phyloP scores from a whole-genome alignment of 768 basidiomycete species.

The Leccinum obscurum region DNA sequence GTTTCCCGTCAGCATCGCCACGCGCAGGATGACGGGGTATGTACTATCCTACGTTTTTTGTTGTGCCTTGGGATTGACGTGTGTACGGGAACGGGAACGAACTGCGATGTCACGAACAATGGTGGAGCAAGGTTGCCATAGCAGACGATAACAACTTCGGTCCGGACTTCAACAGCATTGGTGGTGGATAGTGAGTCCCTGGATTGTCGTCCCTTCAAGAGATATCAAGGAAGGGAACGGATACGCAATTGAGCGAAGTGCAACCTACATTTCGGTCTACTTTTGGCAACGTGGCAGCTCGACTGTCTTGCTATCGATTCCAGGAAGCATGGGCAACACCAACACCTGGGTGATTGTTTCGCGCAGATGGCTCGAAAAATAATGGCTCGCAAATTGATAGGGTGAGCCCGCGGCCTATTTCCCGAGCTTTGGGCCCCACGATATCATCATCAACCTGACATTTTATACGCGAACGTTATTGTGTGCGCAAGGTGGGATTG shows the following conservation, averaged over 20 bases:
- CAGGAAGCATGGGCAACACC: constrained; percentile 14
- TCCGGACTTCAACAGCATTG: constrained; percentile 31
- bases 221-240: not conserved
- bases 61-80: not conserved
- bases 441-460: constrained; percentile 38
- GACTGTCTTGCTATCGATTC: constrained; percentile 32
- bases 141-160: constrained; percentile 31
- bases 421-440: constrained; percentile 55
- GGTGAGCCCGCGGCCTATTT: constrained; percentile 62
- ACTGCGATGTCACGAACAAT: constrained; percentile 30
- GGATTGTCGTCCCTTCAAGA: not conserved
- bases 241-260: constrained; percentile 35
- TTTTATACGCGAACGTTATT: constrained; percentile 14
- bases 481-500: constrained; percentile 22
- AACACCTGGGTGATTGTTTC: constrained; percentile 19
- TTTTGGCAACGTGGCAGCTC: constrained; percentile 38
- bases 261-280: constrained; percentile 36
- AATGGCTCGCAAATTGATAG: constrained; percentile 27
- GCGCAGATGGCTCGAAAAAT: not conserved
- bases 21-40: constrained; percentile 31
- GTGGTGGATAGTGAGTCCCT: constrained; percentile 32
- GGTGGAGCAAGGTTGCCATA: constrained; percentile 30
- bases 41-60: not conserved
- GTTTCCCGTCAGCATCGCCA: constrained; percentile 1
- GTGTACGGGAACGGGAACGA: constrained; percentile 8